Evolutionary conservation across 2,329 filamentous ascomycete species (phyloP).

Genomic region (Neofusicoccum ribis): DNA sequence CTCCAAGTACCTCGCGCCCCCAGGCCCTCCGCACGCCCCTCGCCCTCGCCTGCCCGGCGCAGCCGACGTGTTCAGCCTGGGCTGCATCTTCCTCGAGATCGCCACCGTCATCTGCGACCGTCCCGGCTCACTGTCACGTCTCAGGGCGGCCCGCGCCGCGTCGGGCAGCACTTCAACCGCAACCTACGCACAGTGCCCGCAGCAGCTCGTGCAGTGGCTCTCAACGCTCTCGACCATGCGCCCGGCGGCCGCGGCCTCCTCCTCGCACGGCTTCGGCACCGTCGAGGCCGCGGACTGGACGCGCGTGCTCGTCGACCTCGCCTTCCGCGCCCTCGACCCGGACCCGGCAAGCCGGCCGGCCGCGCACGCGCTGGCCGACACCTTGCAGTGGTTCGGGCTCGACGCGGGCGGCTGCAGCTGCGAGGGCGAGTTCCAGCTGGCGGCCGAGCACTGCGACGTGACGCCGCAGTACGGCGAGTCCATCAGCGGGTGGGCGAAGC

Average conservation of each 20-base stretch:
- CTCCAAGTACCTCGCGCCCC: background rate
- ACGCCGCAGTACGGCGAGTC: too few species aligned
- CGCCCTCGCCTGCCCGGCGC: background rate
- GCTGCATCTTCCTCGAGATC: background rate
- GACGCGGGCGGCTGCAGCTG: background rate
- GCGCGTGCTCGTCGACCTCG: background rate
- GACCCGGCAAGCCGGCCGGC: background rate
- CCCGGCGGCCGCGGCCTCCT: background rate
- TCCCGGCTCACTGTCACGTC: too few species aligned
- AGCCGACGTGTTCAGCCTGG: background rate
- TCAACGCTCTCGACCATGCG: background rate
- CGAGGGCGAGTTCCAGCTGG: background rate
- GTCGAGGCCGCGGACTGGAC: background rate
- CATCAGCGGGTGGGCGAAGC: too few species aligned
- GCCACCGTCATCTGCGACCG: background rate
- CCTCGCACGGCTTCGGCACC: background rate
- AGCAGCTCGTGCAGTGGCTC: background rate
- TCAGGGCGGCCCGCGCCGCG: background rate
- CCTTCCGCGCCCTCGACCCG: background rate
- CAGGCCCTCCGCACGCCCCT: background rate
- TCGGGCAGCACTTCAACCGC: background rate
- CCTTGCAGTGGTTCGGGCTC: background rate
- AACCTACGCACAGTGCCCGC: background rate
- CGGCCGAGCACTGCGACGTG: background rate
- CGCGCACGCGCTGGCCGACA: background rate